Percentiles rank a stretch among this genome's conserved stretches.
Evolutionary conservation across 306 rosid species (phyloP).

Genomic region (Vigna nakashimae): DNA sequence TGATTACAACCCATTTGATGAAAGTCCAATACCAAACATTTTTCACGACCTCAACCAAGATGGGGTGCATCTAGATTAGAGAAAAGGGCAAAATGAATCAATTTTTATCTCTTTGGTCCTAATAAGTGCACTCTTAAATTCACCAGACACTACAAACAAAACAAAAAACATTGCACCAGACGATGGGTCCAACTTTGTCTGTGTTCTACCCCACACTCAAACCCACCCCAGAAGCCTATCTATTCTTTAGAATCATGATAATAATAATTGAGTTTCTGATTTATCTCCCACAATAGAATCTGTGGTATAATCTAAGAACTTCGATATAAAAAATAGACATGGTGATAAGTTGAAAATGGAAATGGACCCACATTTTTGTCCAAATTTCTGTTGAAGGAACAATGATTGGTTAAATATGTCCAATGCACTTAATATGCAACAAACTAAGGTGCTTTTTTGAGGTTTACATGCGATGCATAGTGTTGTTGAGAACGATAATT

Average conservation of each 20-base stretch:
- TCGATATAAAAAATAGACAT: not conserved
- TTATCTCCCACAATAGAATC: not conserved
- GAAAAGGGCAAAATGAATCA: not conserved
- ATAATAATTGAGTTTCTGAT: not conserved
- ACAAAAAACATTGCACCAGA: constrained; percentile 6
- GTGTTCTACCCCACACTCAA: constrained; percentile 25
- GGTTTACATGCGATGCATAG: constrained; percentile 11
- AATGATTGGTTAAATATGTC: constrained; percentile 20
- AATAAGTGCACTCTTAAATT: not conserved
- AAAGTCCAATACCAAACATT: not conserved
- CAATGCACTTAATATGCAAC: constrained; percentile 5
- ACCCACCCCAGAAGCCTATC: constrained; percentile 4
- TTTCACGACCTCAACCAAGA: not conserved
- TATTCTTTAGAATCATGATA: not conserved
- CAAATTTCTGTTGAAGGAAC: constrained; percentile 7
- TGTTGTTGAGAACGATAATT: not conserved
- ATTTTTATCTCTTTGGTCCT: constrained; percentile 10
- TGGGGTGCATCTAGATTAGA: not conserved
- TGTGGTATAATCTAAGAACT: not conserved
- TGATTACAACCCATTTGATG: not conserved
- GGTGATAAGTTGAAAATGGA: not conserved
- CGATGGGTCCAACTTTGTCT: constrained; percentile 21
- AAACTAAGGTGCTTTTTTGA: not conserved
- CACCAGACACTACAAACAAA: constrained; percentile 24
- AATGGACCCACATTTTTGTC: constrained; percentile 15